phyloP scores from a whole-genome alignment of 352 stramenopile genomes.

The Blastocystis sp. region DNA sequence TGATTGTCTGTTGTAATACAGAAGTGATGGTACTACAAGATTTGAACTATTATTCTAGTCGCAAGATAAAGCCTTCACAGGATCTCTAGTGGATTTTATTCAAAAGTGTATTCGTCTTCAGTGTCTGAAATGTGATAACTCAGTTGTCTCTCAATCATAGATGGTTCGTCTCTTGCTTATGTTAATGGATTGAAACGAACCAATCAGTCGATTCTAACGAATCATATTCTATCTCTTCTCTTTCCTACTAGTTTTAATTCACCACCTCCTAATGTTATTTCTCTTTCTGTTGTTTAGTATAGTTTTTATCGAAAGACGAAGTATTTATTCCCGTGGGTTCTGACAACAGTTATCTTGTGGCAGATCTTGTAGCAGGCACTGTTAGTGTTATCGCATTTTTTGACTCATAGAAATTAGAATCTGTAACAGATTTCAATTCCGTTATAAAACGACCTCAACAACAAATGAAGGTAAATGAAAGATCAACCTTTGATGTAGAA shows the following conservation, averaged over 20 bases:
- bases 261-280: not conserved
- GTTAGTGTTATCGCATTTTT: not conserved
- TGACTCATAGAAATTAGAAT: constrained; percentile 21
- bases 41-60: not conserved
- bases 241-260: not conserved
- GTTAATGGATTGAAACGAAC: not conserved
- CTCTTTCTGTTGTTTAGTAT: not conserved
- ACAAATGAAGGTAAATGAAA: not conserved
- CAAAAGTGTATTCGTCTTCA: not conserved
- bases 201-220: not conserved
- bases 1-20: constrained; percentile 32
- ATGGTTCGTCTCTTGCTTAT: constrained; percentile 31
- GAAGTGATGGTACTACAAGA: not conserved
- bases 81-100: not conserved
- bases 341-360: constrained; percentile 23
- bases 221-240: not conserved
- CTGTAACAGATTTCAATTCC: constrained; percentile 6
- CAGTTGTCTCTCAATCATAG: not conserved
- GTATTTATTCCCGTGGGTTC: constrained; percentile 18
- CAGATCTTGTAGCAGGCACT: constrained; percentile 6
- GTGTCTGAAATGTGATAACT: not conserved
- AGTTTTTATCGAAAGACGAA: constrained; percentile 9
- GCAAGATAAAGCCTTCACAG: constrained; percentile 4
- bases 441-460: not conserved
- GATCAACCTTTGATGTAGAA: not conserved